Base-by-base conservation (phyloP, 2,329 filamentous ascomycete species). In the Aspergillus piperis region DNA sequence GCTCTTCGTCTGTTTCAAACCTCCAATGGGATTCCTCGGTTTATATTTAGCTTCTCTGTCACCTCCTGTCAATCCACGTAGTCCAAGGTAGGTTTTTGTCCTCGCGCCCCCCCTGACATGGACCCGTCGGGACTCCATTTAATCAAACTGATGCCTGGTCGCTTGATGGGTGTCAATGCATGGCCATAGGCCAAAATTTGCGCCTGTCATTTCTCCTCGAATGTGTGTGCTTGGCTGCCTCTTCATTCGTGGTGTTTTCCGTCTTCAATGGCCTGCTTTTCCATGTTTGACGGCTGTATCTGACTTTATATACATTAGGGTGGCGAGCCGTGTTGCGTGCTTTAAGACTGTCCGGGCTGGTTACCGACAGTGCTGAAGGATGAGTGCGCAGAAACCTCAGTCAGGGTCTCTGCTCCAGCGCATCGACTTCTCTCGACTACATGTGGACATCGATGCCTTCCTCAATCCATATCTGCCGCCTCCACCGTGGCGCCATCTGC, bases 401-500 rank as follows among this genome's bases (percentile, higher is more conserved):
- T 32, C 39, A 13, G 19, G 39, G 47, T 36, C 54, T 10, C 44
- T 47, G 36, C 38, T 47, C n/a, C 41, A 54, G 42, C 53, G 66
- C 39, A 61, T 69, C 10, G 66, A 70, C 48, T 66, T 70, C 5
- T 68, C 63, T 17, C 66, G 66, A 25, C 75, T 75, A 69, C 81
- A 88, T 70, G 86, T 96, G 75, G 86, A 95, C 76, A 84, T 96
- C 64, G 92, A 96, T 80, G 78, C 77, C n/a, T 86, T 88, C 71
- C 73, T 96, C 54, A 92, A 94, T 72, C 89, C 83, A 2, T 81
- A 86, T 62, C 71, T 96, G 23, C 90, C 90, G 8, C 79, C 84
- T 13, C 88, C 89, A 42, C 85, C 84, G 66, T 83, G 91, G 72
- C 78, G 83, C 27, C 77, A 80, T 48, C 71, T 96, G 1, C 92